phyloP scores from a whole-genome alignment of 78 protist genomes.

The Guillardia theta region DNA sequence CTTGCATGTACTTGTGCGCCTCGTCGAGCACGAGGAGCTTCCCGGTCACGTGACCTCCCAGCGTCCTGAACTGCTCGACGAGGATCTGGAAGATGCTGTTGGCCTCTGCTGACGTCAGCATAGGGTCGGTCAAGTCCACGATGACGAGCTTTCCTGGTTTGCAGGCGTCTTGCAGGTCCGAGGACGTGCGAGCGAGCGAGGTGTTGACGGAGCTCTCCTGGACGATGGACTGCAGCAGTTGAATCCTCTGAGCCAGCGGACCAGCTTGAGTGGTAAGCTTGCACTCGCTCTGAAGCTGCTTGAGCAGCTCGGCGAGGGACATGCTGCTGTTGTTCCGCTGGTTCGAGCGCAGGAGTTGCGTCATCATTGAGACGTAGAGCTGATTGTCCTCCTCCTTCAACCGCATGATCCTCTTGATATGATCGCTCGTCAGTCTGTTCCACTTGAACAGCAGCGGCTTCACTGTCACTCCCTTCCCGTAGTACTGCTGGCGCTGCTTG shows the following conservation, averaged over 20 bases:
- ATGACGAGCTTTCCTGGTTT: neutral
- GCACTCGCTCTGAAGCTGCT: neutral
- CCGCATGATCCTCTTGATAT: neutral
- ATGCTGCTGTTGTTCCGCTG: neutral
- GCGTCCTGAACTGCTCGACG: neutral
- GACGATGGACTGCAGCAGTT: neutral
- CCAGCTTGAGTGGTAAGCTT: neutral
- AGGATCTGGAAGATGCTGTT: slow-evolving; percentile 40
- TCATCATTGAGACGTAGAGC: neutral
- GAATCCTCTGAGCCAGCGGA: neutral
- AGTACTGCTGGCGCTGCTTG: neutral
- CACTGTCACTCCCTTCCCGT: neutral
- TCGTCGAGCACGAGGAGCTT: slow-evolving; percentile 6
- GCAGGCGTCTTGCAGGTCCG: neutral
- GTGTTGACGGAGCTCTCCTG: neutral
- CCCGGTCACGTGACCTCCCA: neutral
- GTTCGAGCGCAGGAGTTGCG: neutral
- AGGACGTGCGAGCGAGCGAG: neutral
- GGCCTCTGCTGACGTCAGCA: slow-evolving; percentile 14
- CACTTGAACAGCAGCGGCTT: neutral
- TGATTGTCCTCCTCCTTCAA: neutral
- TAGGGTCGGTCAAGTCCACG: slow-evolving; percentile 34
- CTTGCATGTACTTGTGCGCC: slow-evolving; percentile 39
- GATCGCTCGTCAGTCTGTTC: neutral
- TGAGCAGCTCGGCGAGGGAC: neutral